Conservation (phyloP, 495 filamentous ascomycete genomes). For the Xylaria grammica region DNA sequence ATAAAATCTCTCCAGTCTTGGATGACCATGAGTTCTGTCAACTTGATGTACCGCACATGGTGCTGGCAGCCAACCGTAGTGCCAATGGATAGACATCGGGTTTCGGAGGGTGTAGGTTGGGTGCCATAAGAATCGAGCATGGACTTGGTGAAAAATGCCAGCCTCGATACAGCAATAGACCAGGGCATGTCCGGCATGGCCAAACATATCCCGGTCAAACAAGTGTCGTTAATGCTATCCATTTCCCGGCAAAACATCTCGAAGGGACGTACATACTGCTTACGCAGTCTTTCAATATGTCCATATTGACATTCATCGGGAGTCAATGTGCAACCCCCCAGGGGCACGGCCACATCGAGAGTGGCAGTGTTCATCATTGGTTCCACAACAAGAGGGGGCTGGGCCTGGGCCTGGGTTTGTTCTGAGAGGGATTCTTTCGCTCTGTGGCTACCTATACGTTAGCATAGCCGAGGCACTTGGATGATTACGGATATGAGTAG, state of each 20-base stretch:
- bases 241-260: slow-evolving; percentile 17
- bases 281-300: slow-evolving; percentile 6
- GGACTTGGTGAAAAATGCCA: slow-evolving; percentile 13
- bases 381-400: not conserved
- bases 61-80: slow-evolving; percentile 11
- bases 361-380: slow-evolving; percentile 9
- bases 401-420: too few relatives aligned
- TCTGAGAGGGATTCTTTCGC: not conserved
- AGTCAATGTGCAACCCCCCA: not conserved
- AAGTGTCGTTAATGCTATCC: slow-evolving; percentile 11
- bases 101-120: not conserved
- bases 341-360: not conserved
- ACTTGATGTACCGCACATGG: not conserved
- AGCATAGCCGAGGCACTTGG: not conserved
- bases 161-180: slow-evolving; percentile 16
- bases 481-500: not conserved
- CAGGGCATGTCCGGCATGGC: slow-evolving; percentile 21
- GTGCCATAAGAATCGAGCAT: not conserved
- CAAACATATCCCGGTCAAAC: slow-evolving; percentile 17
- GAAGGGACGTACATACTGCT: slow-evolving; percentile 9
- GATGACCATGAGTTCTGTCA: slow-evolving; percentile 11
- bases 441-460: not conserved
- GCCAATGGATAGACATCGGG: not conserved
- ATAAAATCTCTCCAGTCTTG: slow-evolving; percentile 20
- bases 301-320: slow-evolving; percentile 13